A percentile compares a stretch with the other conserved stretches of the same genome.
Conservation (phyloP, 257 asterid species). For the Scutellaria barbata region DNA sequence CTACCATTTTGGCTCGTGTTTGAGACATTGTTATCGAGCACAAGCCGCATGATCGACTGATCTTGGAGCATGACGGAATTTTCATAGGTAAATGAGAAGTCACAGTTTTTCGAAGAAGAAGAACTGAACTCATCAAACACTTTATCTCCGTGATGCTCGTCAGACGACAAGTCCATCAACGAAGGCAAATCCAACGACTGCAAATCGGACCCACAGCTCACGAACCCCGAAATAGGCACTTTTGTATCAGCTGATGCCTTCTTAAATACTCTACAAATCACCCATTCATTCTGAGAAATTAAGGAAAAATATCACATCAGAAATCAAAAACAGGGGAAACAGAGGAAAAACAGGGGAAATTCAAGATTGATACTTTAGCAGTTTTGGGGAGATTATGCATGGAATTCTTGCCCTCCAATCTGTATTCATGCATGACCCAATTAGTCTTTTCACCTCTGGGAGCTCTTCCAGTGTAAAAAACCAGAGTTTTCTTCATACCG, state of each 20-base stretch:
- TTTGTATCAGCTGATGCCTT: slow-evolving; percentile 76
- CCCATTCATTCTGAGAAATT: slow-evolving; percentile 78
- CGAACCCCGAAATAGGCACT: slow-evolving; percentile 57
- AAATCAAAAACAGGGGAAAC: slow-evolving; percentile 37
- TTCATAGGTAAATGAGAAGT: slow-evolving; percentile 27
- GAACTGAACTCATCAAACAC: slow-evolving; percentile 32
- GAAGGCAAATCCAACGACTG: slow-evolving; percentile 53
- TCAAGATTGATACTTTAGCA: slow-evolving; percentile 44
- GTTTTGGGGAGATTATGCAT: slow-evolving; percentile 48
- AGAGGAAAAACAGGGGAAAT: slow-evolving; percentile 41
- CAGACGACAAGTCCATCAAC: slow-evolving; percentile 55
- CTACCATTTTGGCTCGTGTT: slow-evolving; percentile 21
- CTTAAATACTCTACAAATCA: slow-evolving; percentile 70
- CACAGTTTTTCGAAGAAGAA: slow-evolving; percentile 39
- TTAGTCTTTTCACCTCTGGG: slow-evolving; percentile 71
- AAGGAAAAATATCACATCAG: background rate
- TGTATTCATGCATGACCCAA: slow-evolving; percentile 84
- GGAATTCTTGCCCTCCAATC: slow-evolving; percentile 59
- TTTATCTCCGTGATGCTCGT: slow-evolving; percentile 41
- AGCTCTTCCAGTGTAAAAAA: slow-evolving; percentile 75
- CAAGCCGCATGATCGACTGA: slow-evolving; percentile 47
- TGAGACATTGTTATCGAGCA: slow-evolving; percentile 41
- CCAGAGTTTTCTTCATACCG: slow-evolving; percentile 83
- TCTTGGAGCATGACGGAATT: slow-evolving; percentile 50
- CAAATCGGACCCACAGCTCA: slow-evolving; percentile 25